Evolutionary conservation across 306 rosid genomes (phyloP), one percentile per base, ranked within the genome.

Genomic region (Cucumis cinereus): DNA sequence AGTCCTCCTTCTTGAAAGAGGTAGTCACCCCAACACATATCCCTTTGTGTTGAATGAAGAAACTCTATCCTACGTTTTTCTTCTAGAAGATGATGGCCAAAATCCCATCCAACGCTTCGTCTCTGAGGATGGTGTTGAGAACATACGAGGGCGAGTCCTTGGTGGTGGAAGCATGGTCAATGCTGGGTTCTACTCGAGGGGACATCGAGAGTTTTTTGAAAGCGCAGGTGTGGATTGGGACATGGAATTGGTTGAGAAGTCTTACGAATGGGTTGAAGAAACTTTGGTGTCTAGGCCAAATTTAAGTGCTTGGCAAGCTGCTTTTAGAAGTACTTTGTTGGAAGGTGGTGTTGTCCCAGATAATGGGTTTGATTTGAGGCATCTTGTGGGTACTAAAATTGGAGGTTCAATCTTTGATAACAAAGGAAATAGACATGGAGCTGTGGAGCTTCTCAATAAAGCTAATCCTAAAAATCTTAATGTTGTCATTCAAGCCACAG

Each of bases 111-210:
- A 71, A 4, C 75, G 58, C 0, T 71, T 71, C 5, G 5, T 28
- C 59, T 76, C 88, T 0, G 74, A 55, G 28, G 83, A 84, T 0
- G 87, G 85, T 2, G 80, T 84, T 0, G 62, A 68, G 2, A 77
- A 10, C 23, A 16, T 62, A 4, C 38, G 81, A 57, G 88, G 81
- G 1, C 52, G 85, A 22, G 33, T 84, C 5, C 72, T 81, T 0
- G 88, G 88, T 2, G 83, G 81, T 1, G n/a, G 64, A 3, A 84
- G 81, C 75, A 79, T 81, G 83, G 28, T 79, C 52, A 84, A 79
- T 12, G 40, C 1, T 0, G 85, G 82, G 0, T 49, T 77, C 69
- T 84, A 47, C 62, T 79, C 80, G 1, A 72, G 81, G 35, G 85
- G 72, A 0, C 81, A 77, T 10, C 16, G 2, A 1, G 49, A 70